Percentiles rank a stretch among this genome's conserved stretches.
Evolutionary conservation across 768 basidiomycete genomes (phyloP).

Genomic region (Rhodosporidiobolus sp.): DNA sequence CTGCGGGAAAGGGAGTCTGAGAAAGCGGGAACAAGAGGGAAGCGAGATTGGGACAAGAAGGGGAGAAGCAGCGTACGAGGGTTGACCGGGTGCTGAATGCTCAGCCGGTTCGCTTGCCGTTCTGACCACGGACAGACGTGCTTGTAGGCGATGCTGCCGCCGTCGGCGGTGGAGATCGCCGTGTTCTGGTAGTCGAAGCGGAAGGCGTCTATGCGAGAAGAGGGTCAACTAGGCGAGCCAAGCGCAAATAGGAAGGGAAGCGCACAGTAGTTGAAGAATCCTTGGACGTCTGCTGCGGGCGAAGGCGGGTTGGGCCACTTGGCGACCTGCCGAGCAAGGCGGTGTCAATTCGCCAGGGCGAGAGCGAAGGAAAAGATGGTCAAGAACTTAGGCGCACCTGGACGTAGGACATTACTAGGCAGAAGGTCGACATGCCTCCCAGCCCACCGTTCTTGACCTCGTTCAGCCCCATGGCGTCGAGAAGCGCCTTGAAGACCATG

Average conservation of each 20-base stretch:
- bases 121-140: not conserved
- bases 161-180: not conserved
- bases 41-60: no score
- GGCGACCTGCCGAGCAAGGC: conserved; percentile 1
- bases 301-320: not conserved
- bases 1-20: not conserved
- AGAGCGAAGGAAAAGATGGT: not conserved
- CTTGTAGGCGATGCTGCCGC: not conserved
- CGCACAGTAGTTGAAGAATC: not conserved
- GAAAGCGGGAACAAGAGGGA: no score
- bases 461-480: not conserved
- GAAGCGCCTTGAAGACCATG: not conserved
- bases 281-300: not conserved
- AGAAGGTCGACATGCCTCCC: conserved; percentile 1
- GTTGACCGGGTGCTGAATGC: conserved; percentile 1
- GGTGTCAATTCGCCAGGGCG: not conserved
- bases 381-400: conserved; percentile 6
- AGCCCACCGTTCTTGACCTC: conserved; percentile 3
- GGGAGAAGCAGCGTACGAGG: not conserved
- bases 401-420: not conserved
- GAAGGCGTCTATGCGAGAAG: not conserved
- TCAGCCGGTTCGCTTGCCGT: not conserved
- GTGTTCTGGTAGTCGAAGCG: not conserved
- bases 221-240: no score
- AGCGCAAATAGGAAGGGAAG: no score